Percentiles rank a stretch among this genome's conserved stretches.
Evolutionary conservation across 306 rosid species (phyloP).

Genomic region (Begonia peltatifolia): DNA sequence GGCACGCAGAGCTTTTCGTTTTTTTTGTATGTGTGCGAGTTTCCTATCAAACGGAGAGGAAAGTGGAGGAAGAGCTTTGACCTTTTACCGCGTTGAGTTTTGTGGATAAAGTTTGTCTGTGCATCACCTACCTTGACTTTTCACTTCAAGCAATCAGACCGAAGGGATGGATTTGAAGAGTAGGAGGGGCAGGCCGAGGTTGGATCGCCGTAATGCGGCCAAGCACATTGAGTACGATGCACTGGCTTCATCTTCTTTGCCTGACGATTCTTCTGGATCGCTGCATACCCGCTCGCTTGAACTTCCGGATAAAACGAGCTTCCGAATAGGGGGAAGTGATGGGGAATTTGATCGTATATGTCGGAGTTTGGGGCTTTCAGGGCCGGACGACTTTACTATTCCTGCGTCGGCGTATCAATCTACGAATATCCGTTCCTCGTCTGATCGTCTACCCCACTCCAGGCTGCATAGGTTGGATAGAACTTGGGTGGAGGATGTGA

Average conservation of each 20-base stretch:
- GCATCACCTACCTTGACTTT: slow-evolving; percentile 52
- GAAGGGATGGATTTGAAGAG: slow-evolving; percentile 37
- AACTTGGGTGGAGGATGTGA: slow-evolving; percentile 16
- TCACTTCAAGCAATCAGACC: slow-evolving; percentile 17
- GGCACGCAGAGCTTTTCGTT: too few relatives aligned
- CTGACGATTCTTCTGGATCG: slow-evolving; percentile 18
- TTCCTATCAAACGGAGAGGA: too few relatives aligned
- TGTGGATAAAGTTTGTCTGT: slow-evolving; percentile 39
- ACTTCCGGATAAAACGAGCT: slow-evolving; percentile 43
- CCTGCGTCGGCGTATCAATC: slow-evolving; percentile 60
- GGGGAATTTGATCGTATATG: slow-evolving; percentile 58
- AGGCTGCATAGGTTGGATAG: slow-evolving; percentile 17
- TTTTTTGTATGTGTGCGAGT: too few relatives aligned
- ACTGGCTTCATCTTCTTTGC: slow-evolving; percentile 20
- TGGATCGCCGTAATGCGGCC: slow-evolving; percentile 71
- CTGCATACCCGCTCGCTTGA: slow-evolving; percentile 59
- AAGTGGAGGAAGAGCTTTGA: too few relatives aligned
- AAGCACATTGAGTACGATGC: slow-evolving; percentile 61
- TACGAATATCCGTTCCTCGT: slow-evolving; percentile 35
- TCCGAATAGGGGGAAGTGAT: slow-evolving; percentile 57
- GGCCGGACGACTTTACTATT: slow-evolving; percentile 70
- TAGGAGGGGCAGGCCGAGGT: slow-evolving; percentile 35
- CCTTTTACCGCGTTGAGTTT: slow-evolving; percentile 12
- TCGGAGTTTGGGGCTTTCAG: slow-evolving; percentile 34
- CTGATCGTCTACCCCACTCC: slow-evolving; percentile 40